Percentiles rank a stretch among this genome's conserved stretches.
These are phyloP conservation scores for Kentomonas sorsogonicus DNA, from an alignment of 208 protist species.

Conservation along the genomic window DNA sequence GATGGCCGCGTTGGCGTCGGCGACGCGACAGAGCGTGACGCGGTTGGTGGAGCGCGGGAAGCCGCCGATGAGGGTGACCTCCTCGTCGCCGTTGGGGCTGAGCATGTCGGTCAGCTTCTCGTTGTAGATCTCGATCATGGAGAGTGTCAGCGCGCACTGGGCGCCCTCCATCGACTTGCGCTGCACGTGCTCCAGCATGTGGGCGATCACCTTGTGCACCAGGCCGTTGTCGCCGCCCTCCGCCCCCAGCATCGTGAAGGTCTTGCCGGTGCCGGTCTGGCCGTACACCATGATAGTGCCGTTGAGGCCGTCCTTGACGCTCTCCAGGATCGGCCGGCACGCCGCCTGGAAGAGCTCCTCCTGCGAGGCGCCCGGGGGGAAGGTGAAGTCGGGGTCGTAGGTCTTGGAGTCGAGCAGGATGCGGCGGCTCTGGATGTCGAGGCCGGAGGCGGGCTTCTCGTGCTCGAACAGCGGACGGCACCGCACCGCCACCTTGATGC, in stretches of 20 bases:
- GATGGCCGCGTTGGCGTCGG: constrained; percentile 75
- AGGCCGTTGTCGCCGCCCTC: constrained; percentile 52
- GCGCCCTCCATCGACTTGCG: constrained; percentile 75
- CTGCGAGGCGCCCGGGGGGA: constrained; percentile 60
- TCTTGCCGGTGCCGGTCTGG: constrained; percentile 95
- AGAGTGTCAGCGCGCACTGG: constrained; percentile 85
- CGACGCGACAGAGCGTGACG: constrained; percentile 56
- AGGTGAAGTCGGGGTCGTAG: constrained; percentile 87
- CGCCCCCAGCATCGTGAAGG: constrained; percentile 93
- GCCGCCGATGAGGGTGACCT: constrained; percentile 80
- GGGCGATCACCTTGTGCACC: constrained; percentile 86
- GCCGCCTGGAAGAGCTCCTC: constrained; percentile 78
- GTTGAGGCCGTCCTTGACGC: constrained; percentile 88
- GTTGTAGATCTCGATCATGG: constrained; percentile 93
- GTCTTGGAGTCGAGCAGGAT: constrained; percentile 85
- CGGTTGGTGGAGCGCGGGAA: constrained; percentile 72
- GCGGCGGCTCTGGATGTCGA: constrained; percentile 77
- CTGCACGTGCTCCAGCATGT: constrained; percentile 89
- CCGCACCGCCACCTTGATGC: constrained; percentile 84
- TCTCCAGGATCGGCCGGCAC: constrained; percentile 83
- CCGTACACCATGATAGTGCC: constrained; percentile 93
- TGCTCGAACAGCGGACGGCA: constrained; percentile 78
- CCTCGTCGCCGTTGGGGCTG: constrained; percentile 62
- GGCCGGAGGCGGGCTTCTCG: constrained; percentile 60
- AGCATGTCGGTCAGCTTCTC: constrained; percentile 90